These are phyloP conservation scores for Durusdinium trenchii DNA, from an alignment of 73 alveolate species.

Conservation along the genomic window DNA sequence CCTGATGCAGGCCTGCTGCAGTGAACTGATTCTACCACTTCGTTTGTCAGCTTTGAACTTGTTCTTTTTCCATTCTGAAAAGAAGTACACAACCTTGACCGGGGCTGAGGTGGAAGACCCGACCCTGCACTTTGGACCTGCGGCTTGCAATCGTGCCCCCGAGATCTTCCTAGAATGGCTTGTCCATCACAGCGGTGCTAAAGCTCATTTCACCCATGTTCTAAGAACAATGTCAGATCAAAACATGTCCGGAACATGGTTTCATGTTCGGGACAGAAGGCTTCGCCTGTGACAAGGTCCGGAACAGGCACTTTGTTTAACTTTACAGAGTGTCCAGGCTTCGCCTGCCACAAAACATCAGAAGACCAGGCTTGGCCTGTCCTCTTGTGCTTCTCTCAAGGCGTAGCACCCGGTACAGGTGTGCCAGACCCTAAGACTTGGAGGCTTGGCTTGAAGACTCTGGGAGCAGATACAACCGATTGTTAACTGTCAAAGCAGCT, in stretches of 20 bases:
- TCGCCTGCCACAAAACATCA: background rate
- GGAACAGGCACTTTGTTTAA: too few species aligned
- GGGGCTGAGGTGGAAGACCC: slow-evolving; percentile 68
- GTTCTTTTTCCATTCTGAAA: too few species aligned
- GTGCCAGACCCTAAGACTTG: slow-evolving; percentile 5
- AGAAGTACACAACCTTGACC: background rate
- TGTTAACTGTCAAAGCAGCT: background rate
- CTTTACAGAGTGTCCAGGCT: background rate
- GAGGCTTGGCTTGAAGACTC: background rate
- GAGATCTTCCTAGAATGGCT: too few species aligned
- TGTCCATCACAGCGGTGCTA: too few species aligned
- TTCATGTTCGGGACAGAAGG: too few species aligned
- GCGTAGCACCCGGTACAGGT: slow-evolving; percentile 47
- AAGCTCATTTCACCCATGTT: too few species aligned
- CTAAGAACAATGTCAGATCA: too few species aligned
- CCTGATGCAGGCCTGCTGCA: slow-evolving; percentile 24
- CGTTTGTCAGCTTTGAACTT: too few species aligned
- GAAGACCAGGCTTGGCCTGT: background rate
- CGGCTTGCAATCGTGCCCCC: background rate
- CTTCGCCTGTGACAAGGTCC: too few species aligned
- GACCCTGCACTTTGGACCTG: slow-evolving; percentile 69
- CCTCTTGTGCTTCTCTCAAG: too few species aligned
- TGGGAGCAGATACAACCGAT: background rate
- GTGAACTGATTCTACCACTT: too few species aligned
- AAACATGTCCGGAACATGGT: too few species aligned